Conservation (phyloP, 495 filamentous ascomycete species). For the Amorphotheca resinae region DNA sequence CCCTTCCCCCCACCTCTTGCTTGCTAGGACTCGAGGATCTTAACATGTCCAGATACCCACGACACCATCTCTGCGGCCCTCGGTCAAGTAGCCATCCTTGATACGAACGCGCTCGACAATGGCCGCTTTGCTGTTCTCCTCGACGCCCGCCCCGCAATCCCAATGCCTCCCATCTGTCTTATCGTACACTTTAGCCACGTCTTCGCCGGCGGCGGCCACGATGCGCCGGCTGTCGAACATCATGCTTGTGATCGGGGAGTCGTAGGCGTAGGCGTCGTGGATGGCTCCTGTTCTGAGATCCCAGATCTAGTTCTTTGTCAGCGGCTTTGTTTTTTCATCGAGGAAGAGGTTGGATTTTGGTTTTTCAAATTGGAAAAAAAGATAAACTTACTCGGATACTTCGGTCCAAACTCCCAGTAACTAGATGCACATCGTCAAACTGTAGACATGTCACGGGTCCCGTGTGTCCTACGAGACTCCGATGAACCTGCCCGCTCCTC, state of each 20-base stretch:
- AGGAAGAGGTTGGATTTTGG: background rate
- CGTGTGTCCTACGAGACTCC: slow-evolving; percentile 92
- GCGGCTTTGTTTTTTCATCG: background rate
- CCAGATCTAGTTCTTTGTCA: slow-evolving; percentile 66
- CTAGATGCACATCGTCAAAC: slow-evolving; percentile 90
- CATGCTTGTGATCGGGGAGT: slow-evolving; percentile 89
- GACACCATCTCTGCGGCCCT: slow-evolving; percentile 77
- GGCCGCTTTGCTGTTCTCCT: slow-evolving; percentile 44
- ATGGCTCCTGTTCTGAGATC: slow-evolving; percentile 95
- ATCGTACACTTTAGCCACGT: slow-evolving; percentile 94
- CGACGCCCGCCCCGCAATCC: slow-evolving; percentile 86
- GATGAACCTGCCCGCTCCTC: slow-evolving; percentile 87
- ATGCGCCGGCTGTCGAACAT: slow-evolving; percentile 93
- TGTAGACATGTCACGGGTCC: slow-evolving; percentile 91
- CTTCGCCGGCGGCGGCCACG: slow-evolving; percentile 79
- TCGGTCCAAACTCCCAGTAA: slow-evolving; percentile 87
- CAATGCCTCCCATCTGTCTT: slow-evolving; percentile 92
- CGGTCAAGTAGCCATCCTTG: slow-evolving; percentile 87
- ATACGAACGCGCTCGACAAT: slow-evolving; percentile 82
- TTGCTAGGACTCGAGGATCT: too few relatives aligned
- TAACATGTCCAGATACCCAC: slow-evolving; percentile 89
- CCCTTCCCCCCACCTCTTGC: too few relatives aligned
- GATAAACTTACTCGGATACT: slow-evolving; percentile 74
- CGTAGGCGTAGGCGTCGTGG: slow-evolving; percentile 91
- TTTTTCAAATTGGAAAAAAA: slow-evolving; percentile 2